phyloP scores from a whole-genome alignment of 345 rosid genomes.

The Sisymbrium altissimum region DNA sequence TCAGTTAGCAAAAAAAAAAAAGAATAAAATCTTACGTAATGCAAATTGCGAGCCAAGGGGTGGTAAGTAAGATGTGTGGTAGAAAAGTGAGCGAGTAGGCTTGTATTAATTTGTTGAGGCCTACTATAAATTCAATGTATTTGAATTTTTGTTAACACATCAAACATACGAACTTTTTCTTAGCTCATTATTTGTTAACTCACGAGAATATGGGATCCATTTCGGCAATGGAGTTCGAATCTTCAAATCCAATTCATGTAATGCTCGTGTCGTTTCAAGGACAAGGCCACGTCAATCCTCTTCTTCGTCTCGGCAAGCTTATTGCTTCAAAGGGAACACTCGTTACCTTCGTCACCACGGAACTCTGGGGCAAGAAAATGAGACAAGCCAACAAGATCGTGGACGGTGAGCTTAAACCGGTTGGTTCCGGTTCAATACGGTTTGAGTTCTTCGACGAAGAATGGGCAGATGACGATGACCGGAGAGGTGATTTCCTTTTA shows the following conservation, averaged over 20 bases:
- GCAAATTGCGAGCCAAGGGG: background rate
- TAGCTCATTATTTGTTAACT: background rate
- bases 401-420: slow-evolving; percentile 43
- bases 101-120: background rate
- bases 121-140: background rate
- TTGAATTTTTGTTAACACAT: background rate
- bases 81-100: background rate
- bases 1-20: background rate
- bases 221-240: background rate
- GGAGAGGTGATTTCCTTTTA: slow-evolving; percentile 37
- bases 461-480: slow-evolving; percentile 48
- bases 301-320: slow-evolving; percentile 61
- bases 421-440: slow-evolving; percentile 56
- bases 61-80: slow-evolving; percentile 18
- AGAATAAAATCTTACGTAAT: background rate
- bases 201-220: slow-evolving; percentile 7
- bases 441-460: slow-evolving; percentile 73
- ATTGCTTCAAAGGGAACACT: slow-evolving; percentile 66
- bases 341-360: slow-evolving; percentile 56
- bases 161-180: background rate
- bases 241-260: slow-evolving; percentile 39
- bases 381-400: slow-evolving; percentile 43
- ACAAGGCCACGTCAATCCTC: slow-evolving; percentile 78
- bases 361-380: slow-evolving; percentile 50
- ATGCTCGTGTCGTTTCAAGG: slow-evolving; percentile 72